These are phyloP conservation scores for Pascua guehoae DNA, from an alignment of 1,284 basidiomycete species.

Conservation along the genomic window DNA sequence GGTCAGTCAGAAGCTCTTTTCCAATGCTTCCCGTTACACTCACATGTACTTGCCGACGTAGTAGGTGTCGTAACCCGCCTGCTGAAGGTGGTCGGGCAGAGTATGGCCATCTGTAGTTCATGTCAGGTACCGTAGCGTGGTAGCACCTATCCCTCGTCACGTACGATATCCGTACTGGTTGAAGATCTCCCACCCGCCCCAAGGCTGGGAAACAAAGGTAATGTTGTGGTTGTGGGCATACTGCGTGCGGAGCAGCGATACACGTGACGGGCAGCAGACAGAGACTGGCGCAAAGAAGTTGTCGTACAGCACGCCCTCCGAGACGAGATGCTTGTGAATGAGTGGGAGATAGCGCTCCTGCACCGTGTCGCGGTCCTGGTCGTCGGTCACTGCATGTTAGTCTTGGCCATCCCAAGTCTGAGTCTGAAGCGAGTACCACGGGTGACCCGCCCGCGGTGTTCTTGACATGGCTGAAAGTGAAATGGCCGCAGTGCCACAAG, in stretches of 20 bases:
- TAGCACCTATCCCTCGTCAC: no score
- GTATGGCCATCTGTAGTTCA: conserved; percentile 18
- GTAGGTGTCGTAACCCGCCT: conserved; percentile 33
- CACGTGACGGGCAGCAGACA: conserved; percentile 36
- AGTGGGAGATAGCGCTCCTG: conserved; percentile 19
- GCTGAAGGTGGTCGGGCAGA: conserved; percentile 33
- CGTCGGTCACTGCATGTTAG: conserved; percentile 24
- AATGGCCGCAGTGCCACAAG: no score
- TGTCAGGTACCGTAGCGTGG: no score
- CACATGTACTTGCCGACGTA: conserved; percentile 41
- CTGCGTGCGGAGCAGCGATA: conserved; percentile 30
- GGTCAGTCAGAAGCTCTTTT: neutral
- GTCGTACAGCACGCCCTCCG: conserved; percentile 23
- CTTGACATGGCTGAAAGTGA: no score
- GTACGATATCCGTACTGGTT: conserved; percentile 28
- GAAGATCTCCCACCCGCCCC: conserved; percentile 35
- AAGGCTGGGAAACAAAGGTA: conserved; percentile 29
- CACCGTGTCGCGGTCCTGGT: conserved; percentile 25
- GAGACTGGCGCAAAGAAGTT: conserved; percentile 34
- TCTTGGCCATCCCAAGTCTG: no score
- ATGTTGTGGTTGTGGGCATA: conserved; percentile 40
- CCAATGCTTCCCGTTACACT: neutral
- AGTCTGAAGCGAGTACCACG: no score
- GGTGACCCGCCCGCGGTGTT: no score
- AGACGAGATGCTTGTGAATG: conserved; percentile 23